Conservation (phyloP, 2,329 filamentous ascomycete species). For the Sclerotinia spermophila region DNA sequence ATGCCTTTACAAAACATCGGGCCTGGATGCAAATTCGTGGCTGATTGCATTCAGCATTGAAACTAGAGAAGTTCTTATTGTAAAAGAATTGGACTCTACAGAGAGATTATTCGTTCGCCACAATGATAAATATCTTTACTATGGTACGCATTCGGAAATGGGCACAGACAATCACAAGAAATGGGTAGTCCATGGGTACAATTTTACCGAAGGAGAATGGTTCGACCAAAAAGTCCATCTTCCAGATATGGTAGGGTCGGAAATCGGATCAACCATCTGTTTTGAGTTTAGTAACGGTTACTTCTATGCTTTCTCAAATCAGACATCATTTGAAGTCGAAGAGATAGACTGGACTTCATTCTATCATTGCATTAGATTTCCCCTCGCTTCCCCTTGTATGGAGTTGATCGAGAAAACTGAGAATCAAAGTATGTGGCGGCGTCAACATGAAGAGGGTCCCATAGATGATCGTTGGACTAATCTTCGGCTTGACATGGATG, state of each 20-base stretch:
- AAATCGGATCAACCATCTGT: slow-evolving; percentile 64
- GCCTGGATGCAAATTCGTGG: slow-evolving; percentile 43
- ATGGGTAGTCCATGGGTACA: slow-evolving; percentile 58
- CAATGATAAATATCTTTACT: slow-evolving; percentile 57
- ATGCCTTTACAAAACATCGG: slow-evolving; percentile 50
- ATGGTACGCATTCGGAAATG: slow-evolving; percentile 57
- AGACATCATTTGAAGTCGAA: slow-evolving; percentile 57
- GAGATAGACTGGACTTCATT: slow-evolving; percentile 65
- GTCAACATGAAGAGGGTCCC: slow-evolving; percentile 64
- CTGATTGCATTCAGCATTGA: slow-evolving; percentile 50
- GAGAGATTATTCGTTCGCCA: slow-evolving; percentile 66
- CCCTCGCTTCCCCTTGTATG: slow-evolving; percentile 46
- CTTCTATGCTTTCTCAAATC: slow-evolving; percentile 69
- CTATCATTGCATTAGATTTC: slow-evolving; percentile 65
- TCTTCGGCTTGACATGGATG: slow-evolving; percentile 58
- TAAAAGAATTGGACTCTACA: slow-evolving; percentile 43
- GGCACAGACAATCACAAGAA: slow-evolving; percentile 53
- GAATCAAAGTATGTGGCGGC: slow-evolving; percentile 56
- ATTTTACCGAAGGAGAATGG: slow-evolving; percentile 44
- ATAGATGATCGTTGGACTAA: slow-evolving; percentile 73
- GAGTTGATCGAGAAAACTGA: slow-evolving; percentile 42
- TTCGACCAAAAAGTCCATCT: slow-evolving; percentile 48
- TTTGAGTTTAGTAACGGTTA: slow-evolving; percentile 65
- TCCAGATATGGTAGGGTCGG: slow-evolving; percentile 57
- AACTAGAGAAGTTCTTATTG: slow-evolving; percentile 42